Conservation (phyloP, 768 basidiomycete genomes). For the Hygrocybe punicea region DNA sequence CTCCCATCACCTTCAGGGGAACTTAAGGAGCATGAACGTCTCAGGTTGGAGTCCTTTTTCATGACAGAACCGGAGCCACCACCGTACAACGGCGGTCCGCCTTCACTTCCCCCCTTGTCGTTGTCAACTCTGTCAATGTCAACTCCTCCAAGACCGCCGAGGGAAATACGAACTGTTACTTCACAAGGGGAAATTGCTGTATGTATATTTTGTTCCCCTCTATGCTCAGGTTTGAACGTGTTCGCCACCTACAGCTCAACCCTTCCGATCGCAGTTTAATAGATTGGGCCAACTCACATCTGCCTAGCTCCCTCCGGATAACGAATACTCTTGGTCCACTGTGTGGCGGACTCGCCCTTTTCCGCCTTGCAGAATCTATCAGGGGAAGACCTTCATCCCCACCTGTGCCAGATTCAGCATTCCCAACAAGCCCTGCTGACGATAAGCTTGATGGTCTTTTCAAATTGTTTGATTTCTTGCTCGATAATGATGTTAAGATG, state of each 20-base stretch:
- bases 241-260: slow-evolving; percentile 5
- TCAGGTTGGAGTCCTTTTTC: slow-evolving; percentile 56
- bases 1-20: slow-evolving; percentile 36
- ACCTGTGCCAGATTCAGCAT: slow-evolving; percentile 74
- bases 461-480: slow-evolving; percentile 84
- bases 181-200: slow-evolving; percentile 15
- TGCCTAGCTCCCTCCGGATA: slow-evolving; percentile 64
- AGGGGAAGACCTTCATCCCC: slow-evolving; percentile 63
- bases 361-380: slow-evolving; percentile 82
- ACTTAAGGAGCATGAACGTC: slow-evolving; percentile 45
- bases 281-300: slow-evolving; percentile 84
- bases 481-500: slow-evolving; percentile 90
- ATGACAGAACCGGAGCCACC: slow-evolving; percentile 34
- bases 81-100: slow-evolving; percentile 1
- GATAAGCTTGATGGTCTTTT: slow-evolving; percentile 87
- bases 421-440: slow-evolving; percentile 63
- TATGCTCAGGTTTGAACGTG: slow-evolving; percentile 8
- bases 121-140: slow-evolving; percentile 18
- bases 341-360: slow-evolving; percentile 71
- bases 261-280: slow-evolving; percentile 55
- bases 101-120: not conserved
- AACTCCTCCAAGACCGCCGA: slow-evolving; percentile 64
- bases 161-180: slow-evolving; percentile 53
- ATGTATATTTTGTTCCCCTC: slow-evolving; percentile 30
- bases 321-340: slow-evolving; percentile 42